Conservation (phyloP, 352 stramenopile genomes). For the Aphanomyces euteiches region DNA sequence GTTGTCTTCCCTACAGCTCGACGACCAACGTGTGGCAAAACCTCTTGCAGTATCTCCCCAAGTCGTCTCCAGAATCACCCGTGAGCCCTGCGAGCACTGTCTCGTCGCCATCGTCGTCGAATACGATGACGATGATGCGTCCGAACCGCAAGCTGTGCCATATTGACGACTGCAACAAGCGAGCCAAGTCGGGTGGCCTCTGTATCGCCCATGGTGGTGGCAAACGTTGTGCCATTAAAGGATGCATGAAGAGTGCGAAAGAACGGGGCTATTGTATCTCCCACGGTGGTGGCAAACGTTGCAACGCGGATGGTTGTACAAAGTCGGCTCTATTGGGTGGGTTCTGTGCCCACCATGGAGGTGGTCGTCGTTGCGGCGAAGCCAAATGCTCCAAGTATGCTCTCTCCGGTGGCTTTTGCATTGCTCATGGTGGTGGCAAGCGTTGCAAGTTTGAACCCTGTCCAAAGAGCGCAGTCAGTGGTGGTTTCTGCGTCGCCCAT, state of each 20-base stretch:
- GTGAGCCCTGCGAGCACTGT: neutral
- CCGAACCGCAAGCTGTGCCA: slow-evolving; percentile 43
- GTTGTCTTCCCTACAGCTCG: neutral
- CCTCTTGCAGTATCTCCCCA: neutral
- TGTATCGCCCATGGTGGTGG: slow-evolving; percentile 80
- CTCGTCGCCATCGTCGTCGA: neutral
- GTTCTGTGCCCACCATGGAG: slow-evolving; percentile 79
- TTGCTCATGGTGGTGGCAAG: slow-evolving; percentile 76
- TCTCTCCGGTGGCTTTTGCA: slow-evolving; percentile 69
- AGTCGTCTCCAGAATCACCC: neutral
- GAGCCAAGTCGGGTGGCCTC: slow-evolving; percentile 74
- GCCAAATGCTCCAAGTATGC: slow-evolving; percentile 73
- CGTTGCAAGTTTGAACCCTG: slow-evolving; percentile 55
- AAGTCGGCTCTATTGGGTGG: slow-evolving; percentile 79
- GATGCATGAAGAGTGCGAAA: slow-evolving; percentile 83
- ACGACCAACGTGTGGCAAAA: neutral
- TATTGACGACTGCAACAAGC: slow-evolving; percentile 62
- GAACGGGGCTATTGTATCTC: slow-evolving; percentile 68
- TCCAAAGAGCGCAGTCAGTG: slow-evolving; percentile 58
- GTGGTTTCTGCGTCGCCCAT: slow-evolving; percentile 58
- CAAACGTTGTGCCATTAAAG: slow-evolving; percentile 59
- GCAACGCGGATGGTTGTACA: slow-evolving; percentile 62
- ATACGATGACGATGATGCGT: neutral
- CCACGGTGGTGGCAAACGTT: slow-evolving; percentile 73
- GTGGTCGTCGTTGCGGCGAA: slow-evolving; percentile 69